phyloP scores from a whole-genome alignment of 2,329 filamentous ascomycete genomes.

The Diaporthe velutina region DNA sequence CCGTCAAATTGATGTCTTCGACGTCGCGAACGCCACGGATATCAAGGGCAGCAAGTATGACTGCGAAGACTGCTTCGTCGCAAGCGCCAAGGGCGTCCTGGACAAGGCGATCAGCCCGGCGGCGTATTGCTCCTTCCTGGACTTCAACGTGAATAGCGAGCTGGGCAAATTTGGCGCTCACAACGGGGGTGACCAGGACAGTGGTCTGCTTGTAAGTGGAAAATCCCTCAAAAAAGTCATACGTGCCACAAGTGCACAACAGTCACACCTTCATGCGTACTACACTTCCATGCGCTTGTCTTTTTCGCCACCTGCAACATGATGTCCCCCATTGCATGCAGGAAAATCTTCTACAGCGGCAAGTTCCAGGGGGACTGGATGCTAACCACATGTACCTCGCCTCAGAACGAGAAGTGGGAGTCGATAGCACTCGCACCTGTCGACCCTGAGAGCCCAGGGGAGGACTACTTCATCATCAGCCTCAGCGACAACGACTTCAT shows the following conservation, averaged over 20 bases:
- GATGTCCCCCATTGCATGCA: background rate
- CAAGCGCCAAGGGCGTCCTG: slow-evolving; percentile 61
- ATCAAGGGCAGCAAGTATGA: slow-evolving; percentile 62
- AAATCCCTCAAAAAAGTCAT: background rate
- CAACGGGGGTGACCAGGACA: slow-evolving; percentile 74
- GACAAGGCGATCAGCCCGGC: slow-evolving; percentile 67
- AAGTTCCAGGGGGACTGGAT: background rate
- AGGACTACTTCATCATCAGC: slow-evolving; percentile 74
- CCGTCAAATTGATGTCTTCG: slow-evolving; percentile 78
- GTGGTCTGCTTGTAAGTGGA: slow-evolving; percentile 58
- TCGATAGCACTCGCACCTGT: slow-evolving; percentile 73
- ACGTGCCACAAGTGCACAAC: background rate
- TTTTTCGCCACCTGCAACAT: slow-evolving; percentile 8
- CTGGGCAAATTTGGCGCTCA: slow-evolving; percentile 75
- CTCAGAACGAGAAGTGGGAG: slow-evolving; percentile 83
- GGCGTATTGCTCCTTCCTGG: slow-evolving; percentile 74
- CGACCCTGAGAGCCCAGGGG: slow-evolving; percentile 55
- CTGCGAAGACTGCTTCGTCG: slow-evolving; percentile 49
- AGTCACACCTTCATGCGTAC: slow-evolving; percentile 4
- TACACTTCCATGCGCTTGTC: background rate
- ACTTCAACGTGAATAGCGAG: slow-evolving; percentile 76
- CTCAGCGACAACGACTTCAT: slow-evolving; percentile 83
- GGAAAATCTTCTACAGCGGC: slow-evolving; percentile 4
- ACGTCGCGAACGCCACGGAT: slow-evolving; percentile 72
- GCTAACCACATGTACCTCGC: background rate